Conservation (phyloP, 192 early-diverging fungal genomes). For the Backusella luteola region DNA sequence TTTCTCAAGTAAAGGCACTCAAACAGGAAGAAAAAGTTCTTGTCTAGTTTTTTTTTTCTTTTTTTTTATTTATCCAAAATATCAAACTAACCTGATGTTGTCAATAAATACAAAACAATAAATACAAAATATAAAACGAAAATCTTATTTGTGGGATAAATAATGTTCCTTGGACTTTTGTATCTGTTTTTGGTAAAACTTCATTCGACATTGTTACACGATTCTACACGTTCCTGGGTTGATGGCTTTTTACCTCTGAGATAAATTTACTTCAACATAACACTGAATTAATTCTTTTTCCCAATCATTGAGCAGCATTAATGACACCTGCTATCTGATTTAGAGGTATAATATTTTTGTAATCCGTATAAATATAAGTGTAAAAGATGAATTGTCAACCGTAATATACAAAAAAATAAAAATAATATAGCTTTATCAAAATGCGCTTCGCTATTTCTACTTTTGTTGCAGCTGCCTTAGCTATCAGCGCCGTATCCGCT, state of each 20-base stretch:
- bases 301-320: not conserved
- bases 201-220: not conserved
- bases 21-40: not conserved
- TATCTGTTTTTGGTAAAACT: not conserved
- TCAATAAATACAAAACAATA: not conserved
- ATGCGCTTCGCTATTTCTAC: slow-evolving; percentile 15
- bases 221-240: not conserved
- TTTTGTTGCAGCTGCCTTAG: slow-evolving; percentile 12
- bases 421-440: not conserved
- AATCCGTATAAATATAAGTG: not conserved
- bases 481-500: not conserved
- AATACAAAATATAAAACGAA: not conserved
- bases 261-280: not conserved
- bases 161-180: not conserved
- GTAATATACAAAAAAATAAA: not conserved
- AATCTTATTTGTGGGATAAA: not conserved
- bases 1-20: slow-evolving; percentile 26
- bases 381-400: not conserved
- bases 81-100: not conserved
- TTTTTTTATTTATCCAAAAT: not conserved
- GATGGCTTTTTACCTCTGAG: not conserved
- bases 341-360: not conserved
- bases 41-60: not conserved
- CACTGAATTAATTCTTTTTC: not conserved
- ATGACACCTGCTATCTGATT: not conserved